phyloP scores from a whole-genome alignment of 768 basidiomycete genomes.

The Royoungia palumana region DNA sequence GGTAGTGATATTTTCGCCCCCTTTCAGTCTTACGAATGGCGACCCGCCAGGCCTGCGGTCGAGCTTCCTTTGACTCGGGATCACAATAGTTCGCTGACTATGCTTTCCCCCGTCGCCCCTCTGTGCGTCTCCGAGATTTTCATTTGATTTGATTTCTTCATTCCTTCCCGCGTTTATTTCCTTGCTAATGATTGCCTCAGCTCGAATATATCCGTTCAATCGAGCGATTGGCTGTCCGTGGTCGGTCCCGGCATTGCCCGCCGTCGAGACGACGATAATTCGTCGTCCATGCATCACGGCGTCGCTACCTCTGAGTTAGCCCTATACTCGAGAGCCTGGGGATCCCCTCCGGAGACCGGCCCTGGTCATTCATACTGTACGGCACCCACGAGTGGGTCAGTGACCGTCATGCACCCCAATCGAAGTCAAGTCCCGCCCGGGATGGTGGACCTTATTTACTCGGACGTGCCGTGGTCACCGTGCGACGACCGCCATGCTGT shows the following conservation, averaged over 20 bases:
- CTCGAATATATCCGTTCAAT: too few relatives aligned
- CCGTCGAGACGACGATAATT: background rate
- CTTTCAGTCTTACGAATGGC: background rate
- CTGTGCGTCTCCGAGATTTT: conserved; percentile 10
- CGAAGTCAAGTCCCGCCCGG: conserved; percentile 15
- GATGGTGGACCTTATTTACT: background rate
- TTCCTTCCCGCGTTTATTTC: background rate
- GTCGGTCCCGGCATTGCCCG: background rate
- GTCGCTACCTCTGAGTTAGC: conserved; percentile 14
- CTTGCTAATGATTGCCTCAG: too few relatives aligned
- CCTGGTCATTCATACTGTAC: background rate
- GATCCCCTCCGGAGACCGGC: background rate
- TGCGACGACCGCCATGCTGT: conserved; percentile 20
- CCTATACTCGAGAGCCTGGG: background rate
- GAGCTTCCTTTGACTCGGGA: background rate
- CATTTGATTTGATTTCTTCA: background rate
- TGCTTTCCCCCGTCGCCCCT: background rate
- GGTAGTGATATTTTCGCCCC: conserved; percentile 1
- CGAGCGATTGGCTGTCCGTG: background rate
- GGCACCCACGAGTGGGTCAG: background rate
- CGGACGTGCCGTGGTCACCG: background rate
- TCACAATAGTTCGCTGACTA: background rate
- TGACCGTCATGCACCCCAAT: background rate
- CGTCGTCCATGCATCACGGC: background rate
- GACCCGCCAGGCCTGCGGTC: background rate